Evolutionary conservation across 2,329 filamentous ascomycete genomes (phyloP), one percentile per base, ranked within the genome.

Genomic region (Fusarium vanettenii): DNA sequence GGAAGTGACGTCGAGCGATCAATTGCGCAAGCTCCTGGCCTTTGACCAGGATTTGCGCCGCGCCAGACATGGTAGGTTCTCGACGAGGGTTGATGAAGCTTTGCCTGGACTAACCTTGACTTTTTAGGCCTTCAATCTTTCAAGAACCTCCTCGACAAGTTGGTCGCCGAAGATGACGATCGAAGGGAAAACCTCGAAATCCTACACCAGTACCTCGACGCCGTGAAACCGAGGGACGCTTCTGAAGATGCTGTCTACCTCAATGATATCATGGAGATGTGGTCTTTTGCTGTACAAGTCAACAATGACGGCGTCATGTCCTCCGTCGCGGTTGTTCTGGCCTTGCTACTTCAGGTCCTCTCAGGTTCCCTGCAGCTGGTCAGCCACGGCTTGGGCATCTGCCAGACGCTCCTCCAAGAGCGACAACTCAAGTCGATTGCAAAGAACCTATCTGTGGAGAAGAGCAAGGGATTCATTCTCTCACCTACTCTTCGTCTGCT

Each of bases 401-500:
- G 94, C 81, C 93, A 94, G 75, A 94, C 94, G 18, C 85, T 98
- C 48, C 85, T 99, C 31, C 93, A 95, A 78, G 93, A 93, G 73
- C 90, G 92, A 29, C 94, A 98, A 76, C 87, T 95, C 72, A 94
- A 95, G 76, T 89, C 97, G 4, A 85, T 98, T 27, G 92, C 94
- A 35, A 92, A 92, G 69, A 95, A 94, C 69, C 85, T 98, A 20
- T 92, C 94, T 5, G 91, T 94, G 0, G 92, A 94, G 27, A 95
- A 95, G 82, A 89, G 91, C 57, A 98, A 97, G 80, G 95, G 95
- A 43, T 95, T 94, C 82, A 86, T 98, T 68, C 95, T 98, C 70
- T 97, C 95, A 4, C 96, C 97, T 1, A 95, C 94, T 27, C 85
- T 99, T 68, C 92, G 96, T 66, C 85, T 99, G 61, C 88, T 99